Conservation (phyloP, 179 eudicot species). For the Dionaea muscipula region DNA sequence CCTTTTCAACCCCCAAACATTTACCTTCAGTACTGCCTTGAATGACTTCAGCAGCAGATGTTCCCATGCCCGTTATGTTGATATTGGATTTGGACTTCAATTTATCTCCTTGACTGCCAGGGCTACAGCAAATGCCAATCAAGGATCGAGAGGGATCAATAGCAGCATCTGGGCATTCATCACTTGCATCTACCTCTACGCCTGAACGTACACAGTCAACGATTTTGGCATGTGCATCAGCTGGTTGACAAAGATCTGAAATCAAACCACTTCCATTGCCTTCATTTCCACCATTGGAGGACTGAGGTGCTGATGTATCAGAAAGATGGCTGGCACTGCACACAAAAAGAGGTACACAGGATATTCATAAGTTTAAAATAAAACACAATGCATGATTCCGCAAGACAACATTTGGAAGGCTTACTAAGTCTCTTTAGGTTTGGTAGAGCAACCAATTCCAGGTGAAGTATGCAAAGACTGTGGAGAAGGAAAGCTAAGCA, state of each 20-base stretch:
- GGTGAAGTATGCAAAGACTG: constrained; percentile 16
- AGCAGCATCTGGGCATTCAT: constrained; percentile 25
- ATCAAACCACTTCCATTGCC: constrained; percentile 11
- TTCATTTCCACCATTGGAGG: constrained; percentile 25
- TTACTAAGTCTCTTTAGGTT: constrained; percentile 16
- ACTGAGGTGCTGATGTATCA: constrained; percentile 32
- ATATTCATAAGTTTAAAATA: background rate
- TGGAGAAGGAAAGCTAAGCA: constrained; percentile 27
- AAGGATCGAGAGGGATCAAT: constrained; percentile 22
- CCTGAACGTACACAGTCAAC: constrained; percentile 12
- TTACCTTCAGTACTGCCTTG: constrained; percentile 20
- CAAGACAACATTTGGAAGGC: background rate
- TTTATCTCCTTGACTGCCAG: constrained; percentile 11
- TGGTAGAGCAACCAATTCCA: constrained; percentile 8
- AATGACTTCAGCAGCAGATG: constrained; percentile 16
- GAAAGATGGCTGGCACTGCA: constrained; percentile 17
- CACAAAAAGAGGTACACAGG: background rate
- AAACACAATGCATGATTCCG: background rate
- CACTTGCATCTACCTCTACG: constrained; percentile 12
- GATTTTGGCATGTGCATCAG: constrained; percentile 6
- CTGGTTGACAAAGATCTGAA: constrained; percentile 11
- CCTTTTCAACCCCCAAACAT: constrained; percentile 14
- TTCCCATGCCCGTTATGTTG: constrained; percentile 14
- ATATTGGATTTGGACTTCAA: constrained; percentile 7
- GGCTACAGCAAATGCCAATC: constrained; percentile 20